Evolutionary conservation across 371 early-diverging fungal genomes (phyloP).

Genomic region (Mucor circinelloides): DNA sequence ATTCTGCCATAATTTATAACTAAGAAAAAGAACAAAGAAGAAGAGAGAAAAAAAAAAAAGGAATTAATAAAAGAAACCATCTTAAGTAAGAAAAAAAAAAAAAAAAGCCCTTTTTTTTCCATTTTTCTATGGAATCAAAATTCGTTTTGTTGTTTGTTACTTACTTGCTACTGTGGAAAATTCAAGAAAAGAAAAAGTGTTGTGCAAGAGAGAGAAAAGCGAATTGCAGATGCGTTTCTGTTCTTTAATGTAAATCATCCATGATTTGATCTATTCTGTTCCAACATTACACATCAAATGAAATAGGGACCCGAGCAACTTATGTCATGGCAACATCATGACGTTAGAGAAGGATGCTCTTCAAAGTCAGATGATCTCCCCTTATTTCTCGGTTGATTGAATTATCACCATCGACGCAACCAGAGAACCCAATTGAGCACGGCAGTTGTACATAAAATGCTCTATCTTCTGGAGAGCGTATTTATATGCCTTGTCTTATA

Average conservation of each 20-base stretch:
- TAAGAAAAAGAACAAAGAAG: background rate
- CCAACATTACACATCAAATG: slow-evolving; percentile 8
- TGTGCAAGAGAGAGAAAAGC: background rate
- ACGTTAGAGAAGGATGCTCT: slow-evolving; percentile 7
- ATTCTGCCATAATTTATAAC: slow-evolving; percentile 69
- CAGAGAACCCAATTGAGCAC: background rate
- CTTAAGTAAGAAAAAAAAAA: background rate
- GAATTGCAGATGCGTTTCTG: background rate
- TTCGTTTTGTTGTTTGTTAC: background rate
- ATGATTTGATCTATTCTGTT: slow-evolving; percentile 4
- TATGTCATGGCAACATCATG: slow-evolving; percentile 30
- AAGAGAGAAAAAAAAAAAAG: background rate
- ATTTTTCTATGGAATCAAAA: background rate
- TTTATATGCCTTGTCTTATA: background rate
- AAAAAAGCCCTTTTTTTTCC: background rate
- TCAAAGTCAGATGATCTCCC: slow-evolving; percentile 4
- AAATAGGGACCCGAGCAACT: slow-evolving; percentile 22
- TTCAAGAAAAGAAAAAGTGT: background rate
- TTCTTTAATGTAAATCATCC: background rate
- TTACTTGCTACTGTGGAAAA: background rate
- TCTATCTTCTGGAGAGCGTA: background rate
- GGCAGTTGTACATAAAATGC: background rate
- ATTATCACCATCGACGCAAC: background rate
- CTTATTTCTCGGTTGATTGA: background rate
- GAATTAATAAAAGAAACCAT: background rate